Conservation (phyloP, 83 land plant genomes). For the Thuja plicata region DNA sequence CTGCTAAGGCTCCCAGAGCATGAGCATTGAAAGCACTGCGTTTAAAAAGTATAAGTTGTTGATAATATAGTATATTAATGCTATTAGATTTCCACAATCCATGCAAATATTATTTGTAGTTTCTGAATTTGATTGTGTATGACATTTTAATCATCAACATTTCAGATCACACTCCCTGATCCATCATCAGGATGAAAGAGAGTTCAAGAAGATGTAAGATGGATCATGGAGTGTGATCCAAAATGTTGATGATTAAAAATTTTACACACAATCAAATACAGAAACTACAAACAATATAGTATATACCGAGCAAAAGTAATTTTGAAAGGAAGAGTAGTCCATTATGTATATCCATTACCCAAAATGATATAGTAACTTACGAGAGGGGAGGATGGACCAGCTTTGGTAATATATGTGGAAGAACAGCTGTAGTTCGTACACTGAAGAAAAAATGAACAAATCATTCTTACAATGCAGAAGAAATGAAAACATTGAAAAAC, state of each 20-base stretch:
- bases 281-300: not conserved
- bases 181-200: too few relatives aligned
- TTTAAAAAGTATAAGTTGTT: not conserved
- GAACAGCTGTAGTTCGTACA: constrained; percentile 97
- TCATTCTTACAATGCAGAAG: not conserved
- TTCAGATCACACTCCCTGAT: too few relatives aligned
- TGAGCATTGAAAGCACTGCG: constrained; percentile 99
- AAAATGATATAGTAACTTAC: constrained; percentile 47
- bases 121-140: too few relatives aligned
- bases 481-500: not conserved
- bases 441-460: constrained; percentile 34
- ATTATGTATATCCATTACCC: not conserved
- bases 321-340: not conserved
- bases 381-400: constrained; percentile 90
- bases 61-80: not conserved
- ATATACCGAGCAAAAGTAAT: not conserved
- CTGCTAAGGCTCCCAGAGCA: constrained; percentile 97
- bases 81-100: too few relatives aligned
- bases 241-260: too few relatives aligned
- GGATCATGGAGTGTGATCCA: too few relatives aligned
- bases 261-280: too few relatives aligned
- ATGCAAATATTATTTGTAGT: too few relatives aligned
- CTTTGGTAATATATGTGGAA: constrained; percentile 98
- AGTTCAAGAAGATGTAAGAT: too few relatives aligned
- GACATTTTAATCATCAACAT: too few relatives aligned